Conservation (phyloP, 306 rosid species). For the Cicer bijugum region DNA sequence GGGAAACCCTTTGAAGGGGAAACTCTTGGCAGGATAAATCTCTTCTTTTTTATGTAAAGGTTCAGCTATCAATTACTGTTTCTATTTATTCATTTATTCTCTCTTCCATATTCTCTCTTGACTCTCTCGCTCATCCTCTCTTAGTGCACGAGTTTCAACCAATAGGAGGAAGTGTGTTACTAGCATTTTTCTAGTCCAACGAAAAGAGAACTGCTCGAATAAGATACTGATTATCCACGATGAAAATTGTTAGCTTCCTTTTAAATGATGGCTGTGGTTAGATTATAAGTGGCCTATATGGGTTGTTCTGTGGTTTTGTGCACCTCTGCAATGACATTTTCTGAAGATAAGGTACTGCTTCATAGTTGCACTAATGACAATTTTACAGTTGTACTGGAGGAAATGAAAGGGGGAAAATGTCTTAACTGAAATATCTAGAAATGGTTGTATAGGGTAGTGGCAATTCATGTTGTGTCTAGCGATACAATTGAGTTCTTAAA, state of each 20-base stretch:
- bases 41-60: background rate
- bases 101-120: background rate
- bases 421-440: background rate
- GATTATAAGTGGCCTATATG: no score
- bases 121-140: background rate
- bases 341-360: background rate
- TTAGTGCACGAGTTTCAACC: background rate
- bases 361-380: background rate
- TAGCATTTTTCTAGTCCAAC: background rate
- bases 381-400: background rate
- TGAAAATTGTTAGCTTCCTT: background rate
- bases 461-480: background rate
- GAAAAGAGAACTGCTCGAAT: background rate
- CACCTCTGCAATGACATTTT: background rate
- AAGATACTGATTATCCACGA: background rate
- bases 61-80: background rate
- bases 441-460: background rate
- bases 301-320: background rate
- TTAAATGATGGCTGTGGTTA: background rate
- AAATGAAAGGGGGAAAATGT: slow-evolving; percentile 24
- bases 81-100: background rate
- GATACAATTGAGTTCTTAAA: background rate
- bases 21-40: background rate
- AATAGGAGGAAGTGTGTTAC: no score
- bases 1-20: background rate